Evolutionary conservation across 2,329 filamentous ascomycete species (phyloP).

Genomic region (Aspergillus udagawae): DNA sequence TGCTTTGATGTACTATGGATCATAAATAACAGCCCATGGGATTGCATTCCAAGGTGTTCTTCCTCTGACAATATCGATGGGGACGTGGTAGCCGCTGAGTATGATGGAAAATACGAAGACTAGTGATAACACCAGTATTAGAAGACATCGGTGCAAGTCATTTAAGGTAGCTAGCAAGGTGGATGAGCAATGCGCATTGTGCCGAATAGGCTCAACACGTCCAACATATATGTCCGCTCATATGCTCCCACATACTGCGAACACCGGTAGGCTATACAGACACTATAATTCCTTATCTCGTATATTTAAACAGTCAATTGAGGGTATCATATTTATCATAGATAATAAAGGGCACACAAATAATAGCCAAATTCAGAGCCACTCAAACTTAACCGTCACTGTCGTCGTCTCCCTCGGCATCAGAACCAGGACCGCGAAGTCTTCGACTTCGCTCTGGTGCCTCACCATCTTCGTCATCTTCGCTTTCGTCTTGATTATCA

Average conservation of each 20-base stretch:
- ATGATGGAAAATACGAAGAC: not conserved
- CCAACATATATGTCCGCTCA: not conserved
- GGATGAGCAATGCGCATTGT: not conserved
- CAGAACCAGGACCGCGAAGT: not conserved
- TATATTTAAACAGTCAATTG: not conserved
- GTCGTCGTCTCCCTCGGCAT: constrained; percentile 5
- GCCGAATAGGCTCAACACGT: not conserved
- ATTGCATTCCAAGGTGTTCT: not conserved
- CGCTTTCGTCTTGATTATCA: constrained; percentile 4
- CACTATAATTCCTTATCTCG: not conserved
- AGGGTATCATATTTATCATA: not conserved
- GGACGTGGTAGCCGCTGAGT: not conserved
- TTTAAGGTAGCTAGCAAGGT: not conserved
- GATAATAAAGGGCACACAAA: not conserved
- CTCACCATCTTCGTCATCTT: constrained; percentile 1
- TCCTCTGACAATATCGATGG: not conserved
- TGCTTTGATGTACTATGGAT: not conserved
- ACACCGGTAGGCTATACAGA: not conserved
- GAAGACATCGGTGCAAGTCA: not conserved
- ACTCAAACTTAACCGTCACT: constrained; percentile 5
- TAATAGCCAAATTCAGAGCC: not conserved
- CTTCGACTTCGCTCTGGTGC: constrained; percentile 2
- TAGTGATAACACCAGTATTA: not conserved
- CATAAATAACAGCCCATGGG: not conserved
- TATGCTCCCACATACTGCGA: not conserved